Evolutionary conservation across 495 filamentous ascomycete genomes (phyloP).

Genomic region (Thozetella sp.): DNA sequence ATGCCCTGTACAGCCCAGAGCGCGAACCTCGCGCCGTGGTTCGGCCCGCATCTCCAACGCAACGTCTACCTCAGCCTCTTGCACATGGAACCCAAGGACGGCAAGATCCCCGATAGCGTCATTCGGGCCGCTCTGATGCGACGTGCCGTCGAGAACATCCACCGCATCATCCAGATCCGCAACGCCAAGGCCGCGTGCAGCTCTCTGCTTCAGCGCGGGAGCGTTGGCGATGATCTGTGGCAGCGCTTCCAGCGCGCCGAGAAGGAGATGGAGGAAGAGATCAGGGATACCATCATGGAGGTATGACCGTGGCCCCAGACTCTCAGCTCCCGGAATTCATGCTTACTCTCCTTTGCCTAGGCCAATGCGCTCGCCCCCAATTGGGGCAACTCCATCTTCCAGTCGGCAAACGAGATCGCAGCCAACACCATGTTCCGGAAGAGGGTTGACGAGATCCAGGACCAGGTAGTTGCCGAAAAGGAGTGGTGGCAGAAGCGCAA

Average conservation of each 20-base stretch:
- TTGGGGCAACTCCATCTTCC: conserved; percentile 96
- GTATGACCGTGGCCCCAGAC: conserved; percentile 41
- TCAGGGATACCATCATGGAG: conserved; percentile 92
- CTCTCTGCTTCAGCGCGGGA: conserved; percentile 81
- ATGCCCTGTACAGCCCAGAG: conserved; percentile 58
- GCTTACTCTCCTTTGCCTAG: conserved; percentile 28
- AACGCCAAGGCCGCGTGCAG: conserved; percentile 83
- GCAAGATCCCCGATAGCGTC: conserved; percentile 79
- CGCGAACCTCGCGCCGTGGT: conserved; percentile 88
- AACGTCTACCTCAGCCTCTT: conserved; percentile 93
- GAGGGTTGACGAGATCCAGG: conserved; percentile 78
- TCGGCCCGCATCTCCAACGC: conserved; percentile 82
- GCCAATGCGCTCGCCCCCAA: conserved; percentile 84
- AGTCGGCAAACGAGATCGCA: conserved; percentile 83
- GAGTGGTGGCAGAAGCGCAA: conserved; percentile 89
- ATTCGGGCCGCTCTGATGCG: conserved; percentile 89
- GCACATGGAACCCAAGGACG: conserved; percentile 74
- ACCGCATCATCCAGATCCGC: conserved; percentile 82
- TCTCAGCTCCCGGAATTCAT: conserved; percentile 4
- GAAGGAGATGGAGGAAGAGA: conserved; percentile 96
- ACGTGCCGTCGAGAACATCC: conserved; percentile 88
- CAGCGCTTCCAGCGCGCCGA: conserved; percentile 89
- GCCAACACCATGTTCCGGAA: conserved; percentile 74
- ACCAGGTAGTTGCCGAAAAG: conserved; percentile 69
- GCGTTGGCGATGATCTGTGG: conserved; percentile 95